phyloP scores from a whole-genome alignment of 164 flowering plant species.

The Macadamia tetraphylla region DNA sequence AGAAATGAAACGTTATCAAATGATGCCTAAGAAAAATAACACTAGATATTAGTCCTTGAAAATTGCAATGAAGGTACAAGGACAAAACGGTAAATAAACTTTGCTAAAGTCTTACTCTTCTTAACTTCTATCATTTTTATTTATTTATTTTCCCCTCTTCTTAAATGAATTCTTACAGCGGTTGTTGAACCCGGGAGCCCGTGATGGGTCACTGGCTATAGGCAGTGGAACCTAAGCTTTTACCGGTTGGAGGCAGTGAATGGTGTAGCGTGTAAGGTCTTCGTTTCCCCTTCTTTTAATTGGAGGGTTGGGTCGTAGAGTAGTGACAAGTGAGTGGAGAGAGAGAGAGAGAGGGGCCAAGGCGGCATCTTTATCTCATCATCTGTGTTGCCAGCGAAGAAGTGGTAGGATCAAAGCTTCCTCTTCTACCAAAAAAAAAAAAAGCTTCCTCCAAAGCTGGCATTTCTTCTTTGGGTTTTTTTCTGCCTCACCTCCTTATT shows the following conservation, averaged over 20 bases:
- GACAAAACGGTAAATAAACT: constrained; percentile 10
- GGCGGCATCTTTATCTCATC: neutral
- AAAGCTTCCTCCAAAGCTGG: constrained; percentile 74
- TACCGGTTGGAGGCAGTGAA: constrained; percentile 18
- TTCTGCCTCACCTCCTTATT: neutral
- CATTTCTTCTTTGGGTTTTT: constrained; percentile 18
- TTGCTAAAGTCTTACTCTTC: too few relatives aligned
- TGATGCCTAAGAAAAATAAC: too few relatives aligned
- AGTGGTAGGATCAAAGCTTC: constrained; percentile 60
- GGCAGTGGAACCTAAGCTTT: constrained; percentile 18
- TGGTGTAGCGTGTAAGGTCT: too few relatives aligned
- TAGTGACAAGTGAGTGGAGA: neutral
- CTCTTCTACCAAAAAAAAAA: constrained; percentile 5
- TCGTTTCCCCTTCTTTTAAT: neutral
- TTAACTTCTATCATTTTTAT: neutral
- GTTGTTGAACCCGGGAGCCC: constrained; percentile 39
- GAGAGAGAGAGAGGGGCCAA: constrained; percentile 18
- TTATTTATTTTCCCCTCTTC: constrained; percentile 16
- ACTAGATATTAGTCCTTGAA: too few relatives aligned
- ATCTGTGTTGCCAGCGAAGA: constrained; percentile 66
- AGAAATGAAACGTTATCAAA: too few relatives aligned
- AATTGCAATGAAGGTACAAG: neutral
- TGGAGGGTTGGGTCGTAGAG: constrained; percentile 1
- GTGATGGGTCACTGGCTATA: constrained; percentile 34
- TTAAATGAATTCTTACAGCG: constrained; percentile 16